Percentiles rank a stretch among this genome's conserved stretches.
phyloP scores from a whole-genome alignment of 345 rosid genomes.

The Arabis hirsuta region DNA sequence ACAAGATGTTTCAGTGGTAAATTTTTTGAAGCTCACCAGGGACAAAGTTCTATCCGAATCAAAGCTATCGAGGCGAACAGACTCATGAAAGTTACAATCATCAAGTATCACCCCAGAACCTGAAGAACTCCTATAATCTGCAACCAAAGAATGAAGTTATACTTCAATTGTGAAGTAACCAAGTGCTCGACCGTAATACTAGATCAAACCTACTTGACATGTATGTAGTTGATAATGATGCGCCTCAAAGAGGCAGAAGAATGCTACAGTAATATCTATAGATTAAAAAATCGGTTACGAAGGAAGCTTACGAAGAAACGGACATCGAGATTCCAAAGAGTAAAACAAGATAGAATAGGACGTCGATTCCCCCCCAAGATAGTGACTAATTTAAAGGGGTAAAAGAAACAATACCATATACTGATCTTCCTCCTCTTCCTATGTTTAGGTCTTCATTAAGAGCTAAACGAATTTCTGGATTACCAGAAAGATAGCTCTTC shows the following conservation, averaged over 20 bases:
- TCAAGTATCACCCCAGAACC: conserved; percentile 94
- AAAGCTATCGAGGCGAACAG: conserved; percentile 93
- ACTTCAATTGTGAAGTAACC: neutral
- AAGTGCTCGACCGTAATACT: neutral
- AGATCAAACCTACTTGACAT: conserved; percentile 9
- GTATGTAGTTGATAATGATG: conserved; percentile 21
- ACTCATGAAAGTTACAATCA: conserved; percentile 99
- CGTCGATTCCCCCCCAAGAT: neutral
- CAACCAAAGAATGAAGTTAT: conserved; percentile 33
- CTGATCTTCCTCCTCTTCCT: conserved; percentile 79
- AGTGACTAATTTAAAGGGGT: conserved; percentile 8
- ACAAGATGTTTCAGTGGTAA: conserved; percentile 3
- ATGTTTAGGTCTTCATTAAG: conserved; percentile 92
- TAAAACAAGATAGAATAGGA: conserved; percentile 12
- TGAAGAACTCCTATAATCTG: conserved; percentile 86
- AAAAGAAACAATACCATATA: conserved; percentile 62
- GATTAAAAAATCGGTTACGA: conserved; percentile 6
- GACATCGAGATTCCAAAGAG: conserved; percentile 12
- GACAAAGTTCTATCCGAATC: conserved; percentile 85
- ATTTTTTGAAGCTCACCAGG: conserved; percentile 62
- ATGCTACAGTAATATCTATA: conserved; percentile 4
- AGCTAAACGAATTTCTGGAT: conserved; percentile 96
- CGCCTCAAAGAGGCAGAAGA: conserved; percentile 24
- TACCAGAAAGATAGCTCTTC: conserved; percentile 98
- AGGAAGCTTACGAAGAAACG: neutral